These are phyloP conservation scores for Debaryomyces coudertii DNA, from an alignment of 1,139 yeast species.

Conservation along the genomic window DNA sequence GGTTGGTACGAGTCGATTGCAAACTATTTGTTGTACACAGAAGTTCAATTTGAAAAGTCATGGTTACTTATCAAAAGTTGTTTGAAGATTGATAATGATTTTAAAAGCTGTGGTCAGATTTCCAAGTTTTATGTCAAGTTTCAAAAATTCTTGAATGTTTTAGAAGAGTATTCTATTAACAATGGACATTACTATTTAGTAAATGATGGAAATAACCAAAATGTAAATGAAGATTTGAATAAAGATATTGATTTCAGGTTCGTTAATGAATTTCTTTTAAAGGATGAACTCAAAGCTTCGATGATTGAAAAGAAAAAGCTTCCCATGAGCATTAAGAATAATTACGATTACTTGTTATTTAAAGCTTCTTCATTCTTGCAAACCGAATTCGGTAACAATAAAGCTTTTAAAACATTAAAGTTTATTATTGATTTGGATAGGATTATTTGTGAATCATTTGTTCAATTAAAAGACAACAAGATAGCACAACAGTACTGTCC, in stretches of 20 bases:
- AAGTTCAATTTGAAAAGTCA: slow-evolving; percentile 54
- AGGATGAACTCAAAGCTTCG: slow-evolving; percentile 32
- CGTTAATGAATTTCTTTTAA: slow-evolving; percentile 28
- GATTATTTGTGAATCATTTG: slow-evolving; percentile 51
- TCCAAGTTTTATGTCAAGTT: slow-evolving; percentile 48
- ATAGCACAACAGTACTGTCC: slow-evolving; percentile 40
- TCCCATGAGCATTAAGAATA: slow-evolving; percentile 28
- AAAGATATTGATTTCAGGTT: slow-evolving; percentile 31
- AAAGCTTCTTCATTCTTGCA: slow-evolving; percentile 25
- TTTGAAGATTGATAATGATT: slow-evolving; percentile 71
- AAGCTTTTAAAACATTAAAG: slow-evolving; percentile 16
- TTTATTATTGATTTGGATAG: slow-evolving; percentile 40
- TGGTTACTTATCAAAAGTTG: slow-evolving; percentile 58
- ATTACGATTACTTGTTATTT: slow-evolving; percentile 37
- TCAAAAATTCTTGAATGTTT: slow-evolving; percentile 34
- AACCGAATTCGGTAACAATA: slow-evolving; percentile 18
- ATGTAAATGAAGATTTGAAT: slow-evolving; percentile 19
- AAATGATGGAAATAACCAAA: slow-evolving; percentile 18
- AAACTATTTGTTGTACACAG: slow-evolving; percentile 50
- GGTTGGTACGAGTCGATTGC: slow-evolving; percentile 37
- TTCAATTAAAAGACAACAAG: slow-evolving; percentile 33
- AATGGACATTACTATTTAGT: slow-evolving; percentile 40
- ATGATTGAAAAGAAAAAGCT: slow-evolving; percentile 34
- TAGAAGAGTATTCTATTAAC: slow-evolving; percentile 49
- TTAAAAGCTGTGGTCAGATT: slow-evolving; percentile 51